Evolutionary conservation across 2,329 filamentous ascomycete species (phyloP).

Genomic region (Apiospora kogelbergensis): DNA sequence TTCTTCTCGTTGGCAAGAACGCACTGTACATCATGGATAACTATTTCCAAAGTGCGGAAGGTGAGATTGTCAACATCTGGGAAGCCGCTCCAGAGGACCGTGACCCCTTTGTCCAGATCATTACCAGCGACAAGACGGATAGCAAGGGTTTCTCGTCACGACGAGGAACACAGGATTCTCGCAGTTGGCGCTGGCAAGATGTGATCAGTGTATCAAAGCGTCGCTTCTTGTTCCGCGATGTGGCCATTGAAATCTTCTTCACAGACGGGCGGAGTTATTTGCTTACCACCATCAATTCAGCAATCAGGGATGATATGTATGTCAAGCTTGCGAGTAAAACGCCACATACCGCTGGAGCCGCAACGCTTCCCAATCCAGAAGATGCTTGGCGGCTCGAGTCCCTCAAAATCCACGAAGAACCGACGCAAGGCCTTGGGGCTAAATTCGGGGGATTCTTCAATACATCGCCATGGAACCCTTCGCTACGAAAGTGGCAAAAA

Average conservation of each 20-base stretch:
- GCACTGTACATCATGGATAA: slow-evolving; percentile 94
- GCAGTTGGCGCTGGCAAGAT: slow-evolving; percentile 92
- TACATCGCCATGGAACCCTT: slow-evolving; percentile 75
- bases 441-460: slow-evolving; percentile 94
- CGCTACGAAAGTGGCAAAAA: slow-evolving; percentile 85
- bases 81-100: slow-evolving; percentile 90
- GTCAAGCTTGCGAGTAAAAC: slow-evolving; percentile 74
- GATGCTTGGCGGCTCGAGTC: slow-evolving; percentile 91
- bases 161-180: slow-evolving; percentile 72
- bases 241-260: slow-evolving; percentile 96
- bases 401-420: slow-evolving; percentile 65
- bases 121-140: slow-evolving; percentile 66
- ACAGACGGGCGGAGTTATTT: slow-evolving; percentile 95
- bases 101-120: slow-evolving; percentile 93
- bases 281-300: slow-evolving; percentile 76
- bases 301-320: slow-evolving; percentile 77
- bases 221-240: slow-evolving; percentile 91
- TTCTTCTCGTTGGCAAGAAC: slow-evolving; percentile 90
- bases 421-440: slow-evolving; percentile 68
- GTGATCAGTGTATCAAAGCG: slow-evolving; percentile 95
- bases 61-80: slow-evolving; percentile 95
- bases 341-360: slow-evolving; percentile 72
- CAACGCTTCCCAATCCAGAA: slow-evolving; percentile 72
- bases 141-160: slow-evolving; percentile 62
- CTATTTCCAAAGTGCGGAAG: slow-evolving; percentile 91